Evolutionary conservation across 768 basidiomycete species (phyloP), one percentile per base, ranked within the genome.

Genomic region (Lentinula raphanica): DNA sequence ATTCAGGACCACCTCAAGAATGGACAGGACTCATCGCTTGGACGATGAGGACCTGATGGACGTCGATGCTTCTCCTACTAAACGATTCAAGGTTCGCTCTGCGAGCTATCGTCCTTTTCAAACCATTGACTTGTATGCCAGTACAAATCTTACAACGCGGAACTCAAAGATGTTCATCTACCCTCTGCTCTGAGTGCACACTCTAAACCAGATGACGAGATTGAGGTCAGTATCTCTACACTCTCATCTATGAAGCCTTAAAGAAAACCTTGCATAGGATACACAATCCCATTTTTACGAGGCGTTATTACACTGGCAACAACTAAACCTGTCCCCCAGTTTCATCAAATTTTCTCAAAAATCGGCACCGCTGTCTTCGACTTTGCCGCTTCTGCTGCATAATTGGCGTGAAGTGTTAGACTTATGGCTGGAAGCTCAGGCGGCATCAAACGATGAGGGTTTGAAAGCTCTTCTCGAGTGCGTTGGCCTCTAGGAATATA

Each of bases 361-460:
- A 60, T 83, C 79, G 0, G 79, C 85, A 40, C 69, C 77, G 0
- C 73, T 92, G 38, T 84, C 88, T 5, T 79, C 83, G 2, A 92
- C 89, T 4, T 83, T 94, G 81, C 87, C 92, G 1, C 73, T 93
- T 28, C 79, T 95, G 13, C 75, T 95, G 7, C 89, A 91, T 64
- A 86, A 93, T 69, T 90, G 88, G 84, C 73, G 76, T 61, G 83
- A 87, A 13, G 77, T 95, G 1, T 73, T 87, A 21, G 73, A 79
- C 1, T 62, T 85, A 3, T 94, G 92, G 92, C 66, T 81, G 19
- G 73, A 68, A 9, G 82, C 84, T 0, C 66, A 90, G 31, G 78
- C 79, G 42, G 64, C 62, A 12, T 78, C 87, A 4, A 86, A 92
- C 60, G 85, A 90, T 61, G 90, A 93, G 68, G 88, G 85, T 0